Percentiles rank a stretch among this genome's conserved stretches.
Evolutionary conservation across 2,329 filamentous ascomycete genomes (phyloP).

Genomic region (Rutstroemia sydowiana): DNA sequence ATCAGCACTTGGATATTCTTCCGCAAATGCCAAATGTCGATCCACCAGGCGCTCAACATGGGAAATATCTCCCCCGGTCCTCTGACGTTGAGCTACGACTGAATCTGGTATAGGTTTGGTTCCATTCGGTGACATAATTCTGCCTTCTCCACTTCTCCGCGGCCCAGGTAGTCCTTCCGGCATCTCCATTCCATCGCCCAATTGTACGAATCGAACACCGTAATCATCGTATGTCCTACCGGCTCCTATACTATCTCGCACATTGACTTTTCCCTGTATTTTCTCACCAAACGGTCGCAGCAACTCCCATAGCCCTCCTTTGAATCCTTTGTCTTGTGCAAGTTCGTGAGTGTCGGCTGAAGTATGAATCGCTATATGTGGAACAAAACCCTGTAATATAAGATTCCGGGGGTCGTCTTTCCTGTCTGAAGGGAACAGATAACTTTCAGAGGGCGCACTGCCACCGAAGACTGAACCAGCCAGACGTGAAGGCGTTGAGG

Average conservation of each 20-base stretch:
- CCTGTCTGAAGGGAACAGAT: slow-evolving; percentile 17
- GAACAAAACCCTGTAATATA: slow-evolving; percentile 79
- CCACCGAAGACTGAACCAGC: slow-evolving; percentile 52
- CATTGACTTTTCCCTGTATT: slow-evolving; percentile 78
- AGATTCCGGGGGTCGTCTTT: slow-evolving; percentile 50
- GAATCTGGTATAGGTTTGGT: slow-evolving; percentile 13
- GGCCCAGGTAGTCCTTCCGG: slow-evolving; percentile 36
- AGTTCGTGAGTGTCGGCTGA: slow-evolving; percentile 80
- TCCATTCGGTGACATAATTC: slow-evolving; percentile 17
- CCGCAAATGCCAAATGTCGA: slow-evolving; percentile 68
- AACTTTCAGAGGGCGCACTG: slow-evolving; percentile 29
- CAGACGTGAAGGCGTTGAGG: slow-evolving; percentile 48
- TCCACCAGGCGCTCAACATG: slow-evolving; percentile 77
- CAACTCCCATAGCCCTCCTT: slow-evolving; percentile 73
- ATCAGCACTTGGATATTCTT: slow-evolving; percentile 36
- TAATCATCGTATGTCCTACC: slow-evolving; percentile 85
- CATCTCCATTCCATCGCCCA: slow-evolving; percentile 52
- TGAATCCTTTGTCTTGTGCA: slow-evolving; percentile 75
- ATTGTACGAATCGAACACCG: slow-evolving; percentile 73
- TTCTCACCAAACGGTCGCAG: slow-evolving; percentile 86
- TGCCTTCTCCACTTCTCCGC: slow-evolving; percentile 29
- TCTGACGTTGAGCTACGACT: slow-evolving; percentile 17
- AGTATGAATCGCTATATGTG: slow-evolving; percentile 80
- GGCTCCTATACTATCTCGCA: slow-evolving; percentile 82
- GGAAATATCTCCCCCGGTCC: slow-evolving; percentile 45